Conservation (phyloP, 2,329 filamentous ascomycete species). For the Lachnellula subtilissima region DNA sequence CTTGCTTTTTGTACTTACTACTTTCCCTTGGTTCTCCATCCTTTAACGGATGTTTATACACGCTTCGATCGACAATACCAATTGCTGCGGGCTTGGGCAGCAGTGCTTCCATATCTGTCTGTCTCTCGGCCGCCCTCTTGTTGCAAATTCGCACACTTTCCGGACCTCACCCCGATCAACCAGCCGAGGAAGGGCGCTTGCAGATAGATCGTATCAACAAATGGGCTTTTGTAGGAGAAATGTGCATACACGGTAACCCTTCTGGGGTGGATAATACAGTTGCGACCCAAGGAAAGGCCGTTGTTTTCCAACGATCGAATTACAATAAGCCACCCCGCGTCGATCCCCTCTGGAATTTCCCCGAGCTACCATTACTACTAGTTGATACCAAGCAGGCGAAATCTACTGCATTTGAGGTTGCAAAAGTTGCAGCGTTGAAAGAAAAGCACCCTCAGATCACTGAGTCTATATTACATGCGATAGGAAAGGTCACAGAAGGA, state of each 20-base stretch:
- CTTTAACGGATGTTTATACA: slow-evolving; percentile 80
- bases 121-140: slow-evolving; percentile 76
- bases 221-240: slow-evolving; percentile 95
- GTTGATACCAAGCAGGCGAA: slow-evolving; percentile 86
- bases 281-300: slow-evolving; percentile 85
- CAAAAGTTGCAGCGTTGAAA: slow-evolving; percentile 73
- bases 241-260: slow-evolving; percentile 96
- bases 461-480: slow-evolving; percentile 75
- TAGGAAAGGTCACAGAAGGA: slow-evolving; percentile 64
- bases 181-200: slow-evolving; percentile 75
- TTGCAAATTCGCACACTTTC: slow-evolving; percentile 84
- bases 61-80: slow-evolving; percentile 87
- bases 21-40: slow-evolving; percentile 76
- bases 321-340: slow-evolving; percentile 74
- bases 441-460: slow-evolving; percentile 71
- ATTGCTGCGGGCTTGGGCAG: slow-evolving; percentile 88
- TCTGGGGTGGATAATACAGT: slow-evolving; percentile 98
- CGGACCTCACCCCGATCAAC: slow-evolving; percentile 88
- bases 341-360: slow-evolving; percentile 76
- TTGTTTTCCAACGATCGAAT: slow-evolving; percentile 79
- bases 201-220: slow-evolving; percentile 95
- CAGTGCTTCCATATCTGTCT: slow-evolving; percentile 91
- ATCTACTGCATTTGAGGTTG: slow-evolving; percentile 80
- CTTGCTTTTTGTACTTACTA: slow-evolving; percentile 88
- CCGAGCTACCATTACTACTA: slow-evolving; percentile 82